These are phyloP conservation scores for Talaromyces nanjingensis DNA, from an alignment of 495 filamentous ascomycete species.

Conservation along the genomic window DNA sequence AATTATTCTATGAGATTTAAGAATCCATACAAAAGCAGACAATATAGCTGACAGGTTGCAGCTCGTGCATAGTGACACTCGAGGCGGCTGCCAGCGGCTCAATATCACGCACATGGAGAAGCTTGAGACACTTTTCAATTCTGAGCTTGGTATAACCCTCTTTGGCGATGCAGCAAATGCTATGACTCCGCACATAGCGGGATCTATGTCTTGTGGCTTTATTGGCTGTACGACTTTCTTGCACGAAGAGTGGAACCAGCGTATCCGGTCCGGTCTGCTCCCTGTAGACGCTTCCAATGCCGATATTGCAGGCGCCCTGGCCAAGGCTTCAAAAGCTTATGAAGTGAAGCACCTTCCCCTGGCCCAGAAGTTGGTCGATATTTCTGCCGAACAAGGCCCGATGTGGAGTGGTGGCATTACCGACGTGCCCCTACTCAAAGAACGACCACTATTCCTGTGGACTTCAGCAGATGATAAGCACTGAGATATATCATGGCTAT, in stretches of 20 bases:
- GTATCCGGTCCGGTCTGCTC: not conserved
- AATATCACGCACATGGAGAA: slow-evolving; percentile 3
- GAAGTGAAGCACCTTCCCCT: slow-evolving; percentile 3
- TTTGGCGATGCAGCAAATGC: slow-evolving; percentile 24
- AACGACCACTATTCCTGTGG: slow-evolving; percentile 3
- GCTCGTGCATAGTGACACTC: slow-evolving; percentile 1
- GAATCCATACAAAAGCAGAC: not conserved
- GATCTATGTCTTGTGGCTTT: slow-evolving; percentile 6
- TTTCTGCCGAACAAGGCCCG: slow-evolving; percentile 2
- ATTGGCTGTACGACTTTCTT: slow-evolving; percentile 6
- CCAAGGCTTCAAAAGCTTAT: not conserved
- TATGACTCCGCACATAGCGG: slow-evolving; percentile 7
- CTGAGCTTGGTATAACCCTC: slow-evolving; percentile 28
- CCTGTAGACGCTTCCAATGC: not conserved
- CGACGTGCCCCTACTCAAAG: not conserved
- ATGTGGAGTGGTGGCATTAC: slow-evolving; percentile 10
- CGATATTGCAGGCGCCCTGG: not conserved
- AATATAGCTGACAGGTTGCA: not conserved
- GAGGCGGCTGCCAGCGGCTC: not conserved
- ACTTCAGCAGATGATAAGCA: slow-evolving; percentile 6
- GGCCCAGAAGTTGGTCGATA: slow-evolving; percentile 1
- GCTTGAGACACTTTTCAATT: slow-evolving; percentile 16
- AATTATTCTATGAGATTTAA: not conserved
- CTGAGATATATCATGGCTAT: not conserved
- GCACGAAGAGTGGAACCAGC: slow-evolving; percentile 7